Base-by-base conservation (phyloP, 768 basidiomycete species). In the Tulasnella sp. region DNA sequence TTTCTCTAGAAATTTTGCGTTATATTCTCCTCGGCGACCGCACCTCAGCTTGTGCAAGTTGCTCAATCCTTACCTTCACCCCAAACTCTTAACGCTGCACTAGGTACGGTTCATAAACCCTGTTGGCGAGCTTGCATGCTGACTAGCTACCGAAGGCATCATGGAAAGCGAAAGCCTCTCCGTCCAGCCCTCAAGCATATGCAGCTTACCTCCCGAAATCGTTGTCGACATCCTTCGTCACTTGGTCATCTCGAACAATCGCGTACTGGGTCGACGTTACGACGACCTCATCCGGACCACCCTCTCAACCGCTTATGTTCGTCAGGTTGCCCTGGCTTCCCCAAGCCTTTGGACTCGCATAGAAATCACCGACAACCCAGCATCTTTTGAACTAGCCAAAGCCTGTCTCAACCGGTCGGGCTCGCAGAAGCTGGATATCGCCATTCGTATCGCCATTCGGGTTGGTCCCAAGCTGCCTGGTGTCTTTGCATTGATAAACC, bases 321-420 rank as follows among this genome's bases (percentile, higher is more conserved):
- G 61, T 26, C 61, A 67, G 32, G 29, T 67, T 5, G 61, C 61
- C 26, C 32, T 67, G 5, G 26, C 29, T 7, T 11, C 61, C 5
- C 61, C 61, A 67, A 67, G 13, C 29, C 61, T 67, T 18, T 67
- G 61, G 61, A 67, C 61, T 67, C 61, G 32, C 61, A 35, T 67
- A 23, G 61, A 67, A 18, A 67, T 67, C 29, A 67, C 61, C 32
- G 61, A 67, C 61, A 67, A 67, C 3, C 61, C 61, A 0, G 61
- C 61, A 10, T 67, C 61, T 4, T 67, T 67, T 11, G 61, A 67
- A 18, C 29, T 67, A 16, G 61, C 61, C 61, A 67, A 67, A 35
- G 61, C 29, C 18, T 67, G 61, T 13, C 61, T 67, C 29, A 26
- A 67, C 29, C 26, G 61, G 5, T 67, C 61, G 61, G 61, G 61